phyloP scores from a whole-genome alignment of 768 basidiomycete genomes.

The Filobasidium floriforme region DNA sequence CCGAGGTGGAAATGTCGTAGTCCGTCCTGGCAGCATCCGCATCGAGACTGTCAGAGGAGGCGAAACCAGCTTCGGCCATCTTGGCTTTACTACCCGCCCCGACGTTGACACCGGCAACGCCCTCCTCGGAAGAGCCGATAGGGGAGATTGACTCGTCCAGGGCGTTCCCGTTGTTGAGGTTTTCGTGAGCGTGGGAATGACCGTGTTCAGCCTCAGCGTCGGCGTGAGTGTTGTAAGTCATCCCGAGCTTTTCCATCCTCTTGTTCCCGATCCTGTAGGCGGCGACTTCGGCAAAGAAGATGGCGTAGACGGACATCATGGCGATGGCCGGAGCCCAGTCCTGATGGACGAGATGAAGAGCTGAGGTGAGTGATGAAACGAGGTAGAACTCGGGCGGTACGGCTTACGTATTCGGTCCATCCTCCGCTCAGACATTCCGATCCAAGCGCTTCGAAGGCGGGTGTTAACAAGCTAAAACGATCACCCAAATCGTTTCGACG shows the following conservation, averaged over 20 bases:
- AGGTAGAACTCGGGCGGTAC: too few relatives aligned
- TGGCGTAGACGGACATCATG: conserved; percentile 68
- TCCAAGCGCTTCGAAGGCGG: conserved; percentile 63
- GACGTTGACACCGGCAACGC: neutral
- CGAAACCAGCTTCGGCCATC: conserved; percentile 3
- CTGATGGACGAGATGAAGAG: conserved; percentile 46
- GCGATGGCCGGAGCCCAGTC: conserved; percentile 76
- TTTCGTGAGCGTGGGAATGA: conserved; percentile 27
- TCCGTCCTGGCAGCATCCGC: conserved; percentile 5
- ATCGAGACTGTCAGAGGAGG: neutral
- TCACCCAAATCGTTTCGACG: neutral
- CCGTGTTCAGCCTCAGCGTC: conserved; percentile 24
- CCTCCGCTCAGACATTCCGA: conserved; percentile 61
- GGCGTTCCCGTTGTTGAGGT: conserved; percentile 54
- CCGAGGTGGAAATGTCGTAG: conserved; percentile 23
- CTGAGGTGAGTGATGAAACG: conserved; percentile 17
- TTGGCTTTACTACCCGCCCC: neutral
- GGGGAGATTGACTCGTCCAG: conserved; percentile 56
- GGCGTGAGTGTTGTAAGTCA: conserved; percentile 38
- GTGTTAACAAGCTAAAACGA: conserved; percentile 68
- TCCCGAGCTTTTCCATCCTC: conserved; percentile 60
- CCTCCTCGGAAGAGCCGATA: conserved; percentile 44
- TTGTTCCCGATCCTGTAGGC: conserved; percentile 80
- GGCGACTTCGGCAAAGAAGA: conserved; percentile 76
- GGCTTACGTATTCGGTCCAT: conserved; percentile 70